Base-by-base conservation (phyloP, 2,329 filamentous ascomycete genomes). In the Aschersonia sp. region DNA sequence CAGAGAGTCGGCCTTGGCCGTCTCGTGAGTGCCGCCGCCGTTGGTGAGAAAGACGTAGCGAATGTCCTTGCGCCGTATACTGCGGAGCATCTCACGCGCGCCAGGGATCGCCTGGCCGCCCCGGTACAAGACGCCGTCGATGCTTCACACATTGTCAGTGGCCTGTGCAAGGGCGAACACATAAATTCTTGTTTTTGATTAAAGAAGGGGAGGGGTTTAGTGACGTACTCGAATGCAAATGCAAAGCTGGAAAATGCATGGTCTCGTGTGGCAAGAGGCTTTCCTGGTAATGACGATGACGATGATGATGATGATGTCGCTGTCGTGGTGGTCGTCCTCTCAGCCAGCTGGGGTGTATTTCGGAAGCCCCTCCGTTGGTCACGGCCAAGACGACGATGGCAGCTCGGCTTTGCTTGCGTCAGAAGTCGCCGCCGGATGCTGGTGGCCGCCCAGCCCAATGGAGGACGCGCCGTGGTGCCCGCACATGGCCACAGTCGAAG, bases 1-100 rank as follows among this genome's bases (percentile, higher is more conserved):
- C 35, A 67, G 48, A 4, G 64, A 65, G 1, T 56, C 57, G 9
- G 53, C 61, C 48, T 66, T 66, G 41, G 56, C 59, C 14, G 58
- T 53, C 65, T 97, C 90, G 52, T 81, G 78, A 59, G 84, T 87
- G 49, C 92, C 92, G 41, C 92, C 92, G 55, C 92, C 92, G 65
- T 98, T 98, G 50, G 92, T 98, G 52, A 98, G 73, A 35, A 98
- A 78, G 57, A 98, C 90, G 67, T 94, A 97, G 10, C 89, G 89
- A 43, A 95, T 87, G 44, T 77, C 72, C 58, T 88, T 74, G 44
- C 74, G 66, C 55, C 88, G 79, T 22, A 97, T 79, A 57, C 80
- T 83, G 32, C 71, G 68, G 22, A 98, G 74, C 11, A 88, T 76
- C 58, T 85, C 74, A 1, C 78, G 71, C 1, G 92, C 90, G 32